Base-by-base conservation (phyloP, 1,284 basidiomycete species). In the Porogramme epimiltina region DNA sequence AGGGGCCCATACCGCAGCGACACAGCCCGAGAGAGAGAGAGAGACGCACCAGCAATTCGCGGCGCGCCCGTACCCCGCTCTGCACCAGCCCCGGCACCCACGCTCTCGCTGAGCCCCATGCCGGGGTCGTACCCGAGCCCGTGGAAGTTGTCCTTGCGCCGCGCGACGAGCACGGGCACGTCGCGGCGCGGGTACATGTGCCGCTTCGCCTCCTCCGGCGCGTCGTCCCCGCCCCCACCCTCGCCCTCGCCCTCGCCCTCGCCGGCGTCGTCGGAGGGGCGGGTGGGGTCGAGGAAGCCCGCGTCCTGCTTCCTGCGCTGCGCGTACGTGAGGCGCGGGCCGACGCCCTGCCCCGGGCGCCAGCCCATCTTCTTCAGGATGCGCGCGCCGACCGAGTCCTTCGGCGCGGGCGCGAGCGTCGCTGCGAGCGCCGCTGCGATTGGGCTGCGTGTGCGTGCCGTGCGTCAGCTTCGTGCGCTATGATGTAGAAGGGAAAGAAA, bases 341-440 rank as follows among this genome's bases (percentile, higher is more conserved):
- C 96, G 23, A 98, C 84, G 4, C 95, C 96, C 69, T 97, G 93
- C 0, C 95, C 96, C 0, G 86, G 72, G 50, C 88, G 80, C 96
- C 96, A 98, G 0, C 96, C 96, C 86, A 98, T 96, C 69, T 93
- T 95, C 70, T 87, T 88, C 43, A 99, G 79, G 3, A 98, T 84
- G 26, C 84, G 82, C 8, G 89, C 86, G 0, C 95, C 95, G 20
- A 80, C 74, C 6, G 90, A 90, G 56, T 91, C 87, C 39, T 82
- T 85, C 34, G 78, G 80, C 42, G 77, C 73, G 34, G 81, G 86
- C 20, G 85, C 70, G 59, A 91, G 69, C 26, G 85, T 74, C 31
- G 77, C 69, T 66, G 86, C 80, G 3, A 91, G 77, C 3, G 83
- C 77, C 28, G 73, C 70, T 0, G 84, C 75, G 24, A 91, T 75